Evolutionary conservation across 2,329 filamentous ascomycete species (phyloP), one percentile per base, ranked within the genome.

Genomic region (Anisogramma anomala): DNA sequence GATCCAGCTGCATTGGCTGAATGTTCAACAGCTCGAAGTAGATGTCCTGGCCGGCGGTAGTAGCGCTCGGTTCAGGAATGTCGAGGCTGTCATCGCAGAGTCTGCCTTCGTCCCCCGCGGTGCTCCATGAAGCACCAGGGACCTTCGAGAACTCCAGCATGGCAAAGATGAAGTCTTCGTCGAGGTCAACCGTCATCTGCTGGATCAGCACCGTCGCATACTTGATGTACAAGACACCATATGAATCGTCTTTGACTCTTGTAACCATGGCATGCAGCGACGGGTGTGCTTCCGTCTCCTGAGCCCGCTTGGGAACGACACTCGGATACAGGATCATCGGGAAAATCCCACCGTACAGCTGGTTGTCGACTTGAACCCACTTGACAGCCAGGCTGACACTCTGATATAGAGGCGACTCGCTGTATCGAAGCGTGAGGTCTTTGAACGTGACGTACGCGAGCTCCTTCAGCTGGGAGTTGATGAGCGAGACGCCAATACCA

Each of bases 281-380:
- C 0, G 91, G 91, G 62, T 96, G 91, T 1, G 88, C 82, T 49
- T 96, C 91, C 57, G 94, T 91, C 60, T 98, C 91, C 55, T 91
- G 88, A 26, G 86, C 87, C 49, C 87, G 91, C 71, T 96, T 96
- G 0, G 91, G 89, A 13, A 98, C 91, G 8, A 98, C 91, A 62
- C 88, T 95, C 5, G 91, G 91, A 58, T 98, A 98, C 43, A 98
- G 70, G 22, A 98, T 78, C 64, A 98, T 94, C 0, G 91, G 91
- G 70, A 98, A 98, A 52, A 98, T 88, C 19, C 93, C 91, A 20
- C 93, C 93, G 55, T 98, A 98, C 11, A 98, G 75, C 60, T 98
- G 91, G 53, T 98, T 98, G 62, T 98, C 91, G 52, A 98, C 84
- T 61, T 98, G 91, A 20, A 98, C 91, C 93, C 93, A 98, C 60